Conservation (phyloP, 2,329 filamentous ascomycete genomes). For the Macrophomina tecta region DNA sequence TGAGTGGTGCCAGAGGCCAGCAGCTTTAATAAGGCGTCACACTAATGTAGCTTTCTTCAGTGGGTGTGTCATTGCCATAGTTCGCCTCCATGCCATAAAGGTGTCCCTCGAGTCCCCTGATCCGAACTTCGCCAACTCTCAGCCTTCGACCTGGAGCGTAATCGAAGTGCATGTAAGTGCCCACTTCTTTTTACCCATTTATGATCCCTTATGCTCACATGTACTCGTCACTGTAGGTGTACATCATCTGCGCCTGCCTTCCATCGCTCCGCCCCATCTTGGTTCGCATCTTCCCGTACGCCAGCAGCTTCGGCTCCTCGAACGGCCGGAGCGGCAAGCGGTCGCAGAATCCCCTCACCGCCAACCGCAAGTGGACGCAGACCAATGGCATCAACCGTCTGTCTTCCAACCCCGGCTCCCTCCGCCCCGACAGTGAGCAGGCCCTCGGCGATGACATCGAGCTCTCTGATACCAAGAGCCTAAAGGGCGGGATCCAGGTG, state of each 20-base stretch:
- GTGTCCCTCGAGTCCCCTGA: not conserved
- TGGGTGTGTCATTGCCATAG: not conserved
- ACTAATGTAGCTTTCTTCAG: not conserved
- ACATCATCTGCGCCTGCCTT: slow-evolving; percentile 42
- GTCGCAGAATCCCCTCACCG: not conserved
- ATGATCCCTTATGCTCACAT: not conserved
- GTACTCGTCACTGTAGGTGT: not conserved
- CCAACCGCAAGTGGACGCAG: not conserved
- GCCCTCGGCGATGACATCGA: not conserved
- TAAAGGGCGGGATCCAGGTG: not conserved
- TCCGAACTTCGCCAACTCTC: not conserved
- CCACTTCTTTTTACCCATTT: not conserved
- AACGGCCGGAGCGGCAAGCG: not conserved
- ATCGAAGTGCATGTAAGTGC: slow-evolving; percentile 5
- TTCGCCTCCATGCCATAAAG: slow-evolving; percentile 3
- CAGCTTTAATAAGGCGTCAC: not conserved
- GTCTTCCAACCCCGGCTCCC: not conserved
- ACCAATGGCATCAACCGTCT: not conserved
- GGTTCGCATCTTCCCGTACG: slow-evolving; percentile 29
- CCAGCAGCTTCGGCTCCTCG: not conserved
- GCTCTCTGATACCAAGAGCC: not conserved
- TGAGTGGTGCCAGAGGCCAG: not conserved
- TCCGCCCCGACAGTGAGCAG: not conserved
- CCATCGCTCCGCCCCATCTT: slow-evolving; percentile 42
- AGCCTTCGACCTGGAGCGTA: slow-evolving; percentile 5